A percentile compares a stretch with the other conserved stretches of the same genome.
phyloP scores from a whole-genome alignment of 1,284 basidiomycete genomes.

The Wolfiporia cocos region DNA sequence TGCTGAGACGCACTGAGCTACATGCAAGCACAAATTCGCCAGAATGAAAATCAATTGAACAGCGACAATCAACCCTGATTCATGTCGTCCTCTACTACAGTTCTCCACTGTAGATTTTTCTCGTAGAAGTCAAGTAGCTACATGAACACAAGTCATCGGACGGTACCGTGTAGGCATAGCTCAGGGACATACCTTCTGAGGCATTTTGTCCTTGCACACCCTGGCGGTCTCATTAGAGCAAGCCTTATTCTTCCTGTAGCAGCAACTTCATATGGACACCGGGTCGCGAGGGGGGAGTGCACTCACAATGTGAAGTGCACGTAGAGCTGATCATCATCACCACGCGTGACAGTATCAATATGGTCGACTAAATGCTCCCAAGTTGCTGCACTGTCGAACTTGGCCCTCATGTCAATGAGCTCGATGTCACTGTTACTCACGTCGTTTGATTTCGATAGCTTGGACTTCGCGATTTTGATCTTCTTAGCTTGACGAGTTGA shows the following conservation, averaged over 20 bases:
- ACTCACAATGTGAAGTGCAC: slow-evolving; percentile 69
- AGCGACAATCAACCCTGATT: no score
- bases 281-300: slow-evolving; percentile 4
- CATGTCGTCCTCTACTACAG: no score
- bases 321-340: slow-evolving; percentile 35
- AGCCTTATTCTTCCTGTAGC: slow-evolving; percentile 33
- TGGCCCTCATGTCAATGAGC: slow-evolving; percentile 45
- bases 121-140: slow-evolving; percentile 69
- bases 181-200: slow-evolving; percentile 44
- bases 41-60: no score
- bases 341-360: slow-evolving; percentile 66
- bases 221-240: slow-evolving; percentile 40
- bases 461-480: slow-evolving; percentile 21
- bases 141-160: no score
- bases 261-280: no score
- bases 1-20: no score
- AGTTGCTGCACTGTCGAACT: slow-evolving; percentile 36
- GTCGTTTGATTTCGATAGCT: slow-evolving; percentile 19
- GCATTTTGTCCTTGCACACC: slow-evolving; percentile 56
- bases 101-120: slow-evolving; percentile 65
- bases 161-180: neutral
- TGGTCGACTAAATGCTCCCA: slow-evolving; percentile 59
- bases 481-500: slow-evolving; percentile 28
- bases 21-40: no score
- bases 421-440: slow-evolving; percentile 25